Base-by-base conservation (phyloP, 768 basidiomycete species). In the Paxillus ammoniavirescens region DNA sequence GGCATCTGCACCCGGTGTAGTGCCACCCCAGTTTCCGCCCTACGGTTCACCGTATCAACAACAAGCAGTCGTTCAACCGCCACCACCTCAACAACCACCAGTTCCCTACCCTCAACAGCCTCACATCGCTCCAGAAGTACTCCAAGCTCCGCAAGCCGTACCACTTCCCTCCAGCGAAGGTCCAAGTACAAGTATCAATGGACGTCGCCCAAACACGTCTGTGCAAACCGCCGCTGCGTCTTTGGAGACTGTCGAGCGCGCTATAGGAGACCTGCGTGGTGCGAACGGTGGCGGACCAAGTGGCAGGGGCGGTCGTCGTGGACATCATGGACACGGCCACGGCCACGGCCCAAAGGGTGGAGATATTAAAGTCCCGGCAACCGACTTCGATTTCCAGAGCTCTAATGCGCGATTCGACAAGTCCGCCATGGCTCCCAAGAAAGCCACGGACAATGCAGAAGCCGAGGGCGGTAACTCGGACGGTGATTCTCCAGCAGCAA, bases 371-470 rank as follows among this genome's bases (percentile, higher is more conserved):
- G 87, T 93, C 0, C 91, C 91, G 26, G 21, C 21, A 1, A 84
- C 83, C 0, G 91, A 93, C 66, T 93, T 93, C 64, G 91, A 93
- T 72, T 94, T 93, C 67, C 74, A 81, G 66, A 78, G 77, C 52
- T 81, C 82, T 50, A 94, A 93, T 60, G 86, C 87, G 3, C 83
- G 83, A 49, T 93, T 93, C 60, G 89, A 92, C 73, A 92, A 93
- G 68, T 73, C 81, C 9, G 80, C 85, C 13, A 53, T 83, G 37
- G 73, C 68, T 38, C 73, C 72, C 33, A 65, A 70, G 64, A 68
- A 68, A 57, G 63, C 41, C 51, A 70, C 61, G 49, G 68, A 66
- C 12, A 54, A 31, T 6, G 65, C 53, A 8, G 70, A 65, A 8
- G 74, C 68, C 13, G 73, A 69, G 26, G 57, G 49, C 38, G 71